Evolutionary conservation across 2,329 filamentous ascomycete genomes (phyloP), one percentile per base, ranked within the genome.

Genomic region (Claviceps sp.): DNA sequence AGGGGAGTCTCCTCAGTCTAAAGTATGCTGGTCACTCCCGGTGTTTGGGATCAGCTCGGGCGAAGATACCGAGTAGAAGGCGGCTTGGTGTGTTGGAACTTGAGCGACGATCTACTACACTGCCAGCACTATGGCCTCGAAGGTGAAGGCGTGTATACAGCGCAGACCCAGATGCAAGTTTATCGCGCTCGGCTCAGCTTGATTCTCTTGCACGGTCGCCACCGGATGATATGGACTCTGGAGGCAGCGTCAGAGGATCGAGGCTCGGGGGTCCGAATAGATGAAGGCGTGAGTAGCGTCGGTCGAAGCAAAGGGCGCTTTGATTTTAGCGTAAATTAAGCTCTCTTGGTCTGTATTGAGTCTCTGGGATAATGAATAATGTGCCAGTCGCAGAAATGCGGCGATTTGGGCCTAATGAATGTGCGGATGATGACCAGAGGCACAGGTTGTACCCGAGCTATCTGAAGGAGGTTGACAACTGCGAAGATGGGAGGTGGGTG

Each of bases 1-100:
- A 56, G 56, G 37, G 58, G 57, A 19, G 61, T 50, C 42, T 68
- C 65, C 16, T 16, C 17, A n/a, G 14, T 2, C 6, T 24, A 30
- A 38, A 38, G 17, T 22, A 16, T 14, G 26, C 43, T 50, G 16
- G 14, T 38, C 19, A 42, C 16, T 8, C 48, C 43, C 38, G 16
- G 14, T 38, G 17, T 47, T 16, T 3, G 26, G 8, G 17, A 44
- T 37, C 30, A 22, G 17, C 38, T n/a, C 4, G 26, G 40, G 30
- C 24, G 59, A 59, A 61, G 58, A 38, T 40, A 8, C 40, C 38
- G 22, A 48, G 47, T 34, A 30, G 22, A 14, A 24, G 43, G 14
- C 17, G 38, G 24, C 11, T 61, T 59, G 58, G 60, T 62, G 61
- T 58, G 57, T 56, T 30, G 19, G 26, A 43, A 34, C 5, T 45